Base-by-base conservation (phyloP, 495 filamentous ascomycete species). In the Thermochaetoides thermophila region DNA sequence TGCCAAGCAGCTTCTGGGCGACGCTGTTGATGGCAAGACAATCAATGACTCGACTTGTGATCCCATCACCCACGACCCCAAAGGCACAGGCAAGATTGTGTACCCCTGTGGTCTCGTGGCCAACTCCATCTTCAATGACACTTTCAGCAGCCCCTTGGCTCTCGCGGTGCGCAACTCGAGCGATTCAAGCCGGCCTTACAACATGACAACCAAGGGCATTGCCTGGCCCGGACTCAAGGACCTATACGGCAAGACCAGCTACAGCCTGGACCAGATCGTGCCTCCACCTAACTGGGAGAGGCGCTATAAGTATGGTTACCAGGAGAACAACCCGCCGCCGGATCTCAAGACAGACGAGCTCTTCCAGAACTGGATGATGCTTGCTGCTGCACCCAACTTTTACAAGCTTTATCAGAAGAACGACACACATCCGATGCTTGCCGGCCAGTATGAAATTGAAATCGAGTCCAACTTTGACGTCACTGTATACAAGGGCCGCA, bases 311-410 rank as follows among this genome's bases (percentile, higher is more conserved):
- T 49, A 73, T 23, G 62, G 64, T 28, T 95, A 95, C 45, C 71
- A 64, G 8, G 54, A 58, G 1, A 55, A 71, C 0, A 63, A 61
- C n/a, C 64, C 66, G 12, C 73, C 79, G 3, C 81, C 81, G 0
- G 54, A 84, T 40, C 49, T 93, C 7, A 60, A 73, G 24, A 57
- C 76, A 4, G 67, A 82, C 48, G 81, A 95, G 47, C 69, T 68
- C 19, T 93, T 99, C 49, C 85, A 94, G 63, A 85, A 95, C 21
- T 99, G 89, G 89, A 96, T 99, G 89, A 70, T 89, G 49, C 89
- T 91, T 2, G 89, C 89, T 18, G 89, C 86, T n/a, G 59, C 95
- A 36, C 89, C 89, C 1, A 80, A 79, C 14, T 99, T 99, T 51
- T 89, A 78, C 64, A 99, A 99, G 58, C 69, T 96, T 11, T 76